These are phyloP conservation scores for Pistacia atlantica DNA, from an alignment of 345 rosid species.

Conservation along the genomic window DNA sequence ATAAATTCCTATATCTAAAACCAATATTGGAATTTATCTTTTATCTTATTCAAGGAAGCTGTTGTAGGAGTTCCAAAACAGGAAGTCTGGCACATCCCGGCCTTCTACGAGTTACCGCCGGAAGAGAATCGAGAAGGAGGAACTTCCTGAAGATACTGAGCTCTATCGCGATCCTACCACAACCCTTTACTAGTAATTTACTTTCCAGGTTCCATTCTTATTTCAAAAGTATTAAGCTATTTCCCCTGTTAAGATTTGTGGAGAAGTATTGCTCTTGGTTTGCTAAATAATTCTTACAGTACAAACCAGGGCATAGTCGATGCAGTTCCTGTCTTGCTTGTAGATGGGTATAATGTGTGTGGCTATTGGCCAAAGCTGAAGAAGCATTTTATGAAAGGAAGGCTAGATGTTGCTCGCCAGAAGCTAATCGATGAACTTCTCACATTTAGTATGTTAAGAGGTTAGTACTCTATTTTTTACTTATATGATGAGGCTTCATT, in stretches of 20 bases:
- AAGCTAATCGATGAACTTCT: slow-evolving; percentile 81
- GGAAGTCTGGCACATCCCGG: slow-evolving; percentile 57
- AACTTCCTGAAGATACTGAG: slow-evolving; percentile 60
- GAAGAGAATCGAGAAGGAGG: slow-evolving; percentile 73
- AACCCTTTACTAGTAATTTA: slow-evolving; percentile 77
- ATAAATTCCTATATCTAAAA: neutral
- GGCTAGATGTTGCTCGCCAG: slow-evolving; percentile 85
- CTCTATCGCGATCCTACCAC: slow-evolving; percentile 72
- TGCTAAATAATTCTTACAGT: slow-evolving; percentile 57
- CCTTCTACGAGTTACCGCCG: slow-evolving; percentile 92
- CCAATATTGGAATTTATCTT: neutral
- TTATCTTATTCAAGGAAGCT: slow-evolving; percentile 15
- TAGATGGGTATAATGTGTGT: slow-evolving; percentile 97
- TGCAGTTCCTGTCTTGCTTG: slow-evolving; percentile 89
- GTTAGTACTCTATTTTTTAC: slow-evolving; percentile 34
- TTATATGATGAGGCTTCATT: too few species aligned
- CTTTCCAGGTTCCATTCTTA: slow-evolving; percentile 25
- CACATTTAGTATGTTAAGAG: slow-evolving; percentile 71
- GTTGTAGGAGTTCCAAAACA: slow-evolving; percentile 62
- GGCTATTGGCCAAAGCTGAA: slow-evolving; percentile 91
- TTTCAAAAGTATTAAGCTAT: too few species aligned
- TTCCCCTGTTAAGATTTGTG: slow-evolving; percentile 13
- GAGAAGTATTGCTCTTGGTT: slow-evolving; percentile 15
- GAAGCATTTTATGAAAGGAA: slow-evolving; percentile 83
- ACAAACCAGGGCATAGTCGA: slow-evolving; percentile 65